Evolutionary conservation across 108 stramenopile genomes (phyloP), one percentile per base, ranked within the genome.

Genomic region (Chaetoceros tenuissimus): DNA sequence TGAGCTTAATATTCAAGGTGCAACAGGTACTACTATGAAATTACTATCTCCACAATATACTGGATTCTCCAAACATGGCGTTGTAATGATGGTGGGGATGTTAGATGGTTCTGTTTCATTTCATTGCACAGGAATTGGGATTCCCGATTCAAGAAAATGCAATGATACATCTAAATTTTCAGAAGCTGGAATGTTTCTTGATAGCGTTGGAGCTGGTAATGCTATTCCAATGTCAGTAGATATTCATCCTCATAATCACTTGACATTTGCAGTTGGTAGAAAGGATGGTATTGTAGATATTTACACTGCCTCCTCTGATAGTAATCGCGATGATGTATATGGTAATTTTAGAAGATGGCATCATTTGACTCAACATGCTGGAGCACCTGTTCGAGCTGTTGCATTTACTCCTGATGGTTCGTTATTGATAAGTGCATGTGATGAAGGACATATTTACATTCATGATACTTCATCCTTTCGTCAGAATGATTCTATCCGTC

Each of bases 101-200:
- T 46, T 79, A 56, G 70, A 80, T 62, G 73, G 73, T 49, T 70
- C 70, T 8, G 46, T 80, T 43, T 62, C 70, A 2, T 23, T 67
- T 24, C 66, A 72, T 25, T 59, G 69, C 18, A 70, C 69, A 0
- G 78, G 78, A 8, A 24, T 79, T 5, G 40, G 46, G 2, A 74
- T 68, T 0, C 70, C 78, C 19, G 58, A 66, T 20, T 28, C 50
- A 24, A 58, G 26, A 5, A 74, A 69, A 21, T 40, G 34, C 13
- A 40, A 40, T 40, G 34, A 40, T 5, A 13, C 13, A 13, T 40
- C 34, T 10, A 53, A 68, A 20, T 60, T 67, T 1, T 46, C 46
- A 25, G 46, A 31, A 53, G 64, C 66, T 20, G 69, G 78, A 46
- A 61, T 54, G 16, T 49, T 68, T 13, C 10, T 80, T 2, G 63